Evolutionary conservation across 2,329 filamentous ascomycete species (phyloP).

Genomic region (Alternaria tenuissima): DNA sequence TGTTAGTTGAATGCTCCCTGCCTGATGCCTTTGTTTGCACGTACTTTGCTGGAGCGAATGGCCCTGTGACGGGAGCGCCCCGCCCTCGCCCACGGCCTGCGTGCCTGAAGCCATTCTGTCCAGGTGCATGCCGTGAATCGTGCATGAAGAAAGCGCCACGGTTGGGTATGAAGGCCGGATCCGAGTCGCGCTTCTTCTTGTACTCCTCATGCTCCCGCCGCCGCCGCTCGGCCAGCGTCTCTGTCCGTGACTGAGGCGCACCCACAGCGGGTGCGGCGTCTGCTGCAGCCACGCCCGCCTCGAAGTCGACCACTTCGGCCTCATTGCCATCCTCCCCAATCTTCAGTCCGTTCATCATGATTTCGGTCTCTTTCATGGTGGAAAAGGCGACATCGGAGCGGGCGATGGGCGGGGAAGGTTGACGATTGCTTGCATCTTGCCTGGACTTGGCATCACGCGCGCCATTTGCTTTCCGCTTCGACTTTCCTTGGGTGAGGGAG

Average conservation of each 20-base stretch:
- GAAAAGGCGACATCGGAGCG: slow-evolving; percentile 52
- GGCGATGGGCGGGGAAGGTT: slow-evolving; percentile 48
- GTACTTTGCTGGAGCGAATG: slow-evolving; percentile 68
- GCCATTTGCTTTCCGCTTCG: slow-evolving; percentile 50
- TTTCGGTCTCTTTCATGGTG: slow-evolving; percentile 64
- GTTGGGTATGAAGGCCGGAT: slow-evolving; percentile 93
- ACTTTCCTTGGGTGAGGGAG: slow-evolving; percentile 47
- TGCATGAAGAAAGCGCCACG: slow-evolving; percentile 97
- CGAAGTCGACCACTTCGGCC: slow-evolving; percentile 61
- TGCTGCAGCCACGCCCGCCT: slow-evolving; percentile 50
- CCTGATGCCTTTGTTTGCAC: slow-evolving; percentile 36
- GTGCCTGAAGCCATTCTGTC: slow-evolving; percentile 78
- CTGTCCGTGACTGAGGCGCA: slow-evolving; percentile 51
- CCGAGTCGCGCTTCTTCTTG: slow-evolving; percentile 83
- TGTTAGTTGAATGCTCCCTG: slow-evolving; percentile 33
- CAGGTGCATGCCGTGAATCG: slow-evolving; percentile 82
- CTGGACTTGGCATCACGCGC: slow-evolving; percentile 43
- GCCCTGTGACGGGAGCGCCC: slow-evolving; percentile 60
- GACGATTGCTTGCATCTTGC: slow-evolving; percentile 36
- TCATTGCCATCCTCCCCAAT: slow-evolving; percentile 54
- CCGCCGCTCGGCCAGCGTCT: slow-evolving; percentile 72
- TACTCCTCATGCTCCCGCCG: slow-evolving; percentile 91
- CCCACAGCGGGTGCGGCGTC: slow-evolving; percentile 53
- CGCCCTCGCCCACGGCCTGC: slow-evolving; percentile 69
- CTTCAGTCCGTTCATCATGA: slow-evolving; percentile 67